Percentiles rank a stretch among this genome's conserved stretches.
Conservation (phyloP, 2,329 filamentous ascomycete genomes). For the Colletotrichum liriopes region DNA sequence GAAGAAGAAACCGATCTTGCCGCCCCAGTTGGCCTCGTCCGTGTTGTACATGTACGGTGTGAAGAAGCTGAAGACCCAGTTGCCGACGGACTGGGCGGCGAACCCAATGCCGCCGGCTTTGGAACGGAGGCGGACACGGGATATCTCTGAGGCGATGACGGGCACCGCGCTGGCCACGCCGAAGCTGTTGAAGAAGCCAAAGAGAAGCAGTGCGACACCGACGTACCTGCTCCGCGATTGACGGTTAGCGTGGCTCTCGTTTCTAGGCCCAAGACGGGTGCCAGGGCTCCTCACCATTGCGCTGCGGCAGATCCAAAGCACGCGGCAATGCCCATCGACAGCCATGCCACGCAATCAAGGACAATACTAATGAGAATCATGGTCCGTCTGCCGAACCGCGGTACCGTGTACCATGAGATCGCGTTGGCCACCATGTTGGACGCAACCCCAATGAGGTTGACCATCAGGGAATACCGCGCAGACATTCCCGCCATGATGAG, state of each 20-base stretch:
- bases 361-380: slow-evolving; percentile 31
- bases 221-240: slow-evolving; percentile 12
- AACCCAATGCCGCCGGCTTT: slow-evolving; percentile 20
- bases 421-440: slow-evolving; percentile 16
- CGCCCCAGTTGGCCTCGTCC: slow-evolving; percentile 45
- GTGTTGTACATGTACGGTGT: slow-evolving; percentile 32
- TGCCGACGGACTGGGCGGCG: neutral
- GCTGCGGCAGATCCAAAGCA: slow-evolving; percentile 3
- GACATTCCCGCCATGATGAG: slow-evolving; percentile 32
- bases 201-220: slow-evolving; percentile 21
- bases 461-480: slow-evolving; percentile 19
- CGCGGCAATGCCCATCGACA: slow-evolving; percentile 18
- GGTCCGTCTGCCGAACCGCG: slow-evolving; percentile 16
- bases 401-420: slow-evolving; percentile 32
- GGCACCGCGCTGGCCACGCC: slow-evolving; percentile 18
- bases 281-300: slow-evolving; percentile 3
- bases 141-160: slow-evolving; percentile 26
- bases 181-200: slow-evolving; percentile 28
- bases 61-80: slow-evolving; percentile 19
- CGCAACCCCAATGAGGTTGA: slow-evolving; percentile 28
- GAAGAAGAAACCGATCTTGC: slow-evolving; percentile 42
- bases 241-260: neutral
- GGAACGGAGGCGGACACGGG: slow-evolving; percentile 13
- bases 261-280: rapidly evolving
- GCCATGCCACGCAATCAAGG: slow-evolving; percentile 10